Evolutionary conservation across 2,329 filamentous ascomycete species (phyloP), one percentile per base, ranked within the genome.

Genomic region (Curvularia spicifera): DNA sequence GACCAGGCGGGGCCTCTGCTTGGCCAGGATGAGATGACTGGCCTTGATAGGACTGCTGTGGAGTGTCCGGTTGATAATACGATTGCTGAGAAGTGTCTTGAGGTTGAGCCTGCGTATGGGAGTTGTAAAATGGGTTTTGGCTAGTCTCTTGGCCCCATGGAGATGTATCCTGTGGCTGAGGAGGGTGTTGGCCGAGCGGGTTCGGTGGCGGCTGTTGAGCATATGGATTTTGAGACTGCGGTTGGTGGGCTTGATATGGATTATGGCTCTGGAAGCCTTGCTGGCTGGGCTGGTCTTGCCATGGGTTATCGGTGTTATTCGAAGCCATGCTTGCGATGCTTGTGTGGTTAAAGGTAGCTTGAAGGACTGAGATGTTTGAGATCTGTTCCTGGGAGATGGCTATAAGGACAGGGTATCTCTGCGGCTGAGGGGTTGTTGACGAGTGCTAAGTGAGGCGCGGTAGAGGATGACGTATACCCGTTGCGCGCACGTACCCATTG

Each of bases 231-330:
- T 47, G 56, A 20, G 59, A 47, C 37, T 64, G 63, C 44, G 61
- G 59, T 56, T 68, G 61, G 29, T 70, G 69, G 31, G 65, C 61
- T 50, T 65, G 64, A 56, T 69, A 69, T 13, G 68, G 62, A 31
- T 64, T 67, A 24, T 66, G 66, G 46, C 63, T 66, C 43, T 59
- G 63, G 53, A 64, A 63, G 50, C 59, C 53, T 60, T 62, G 56
- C 45, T 63, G 57, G 50, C 64, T 62, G 49, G 56, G 53, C 53
- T 70, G 65, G 52, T 69, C 64, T 52, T 64, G 55, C 66, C 68
- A 69, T 28, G 66, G 68, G 53, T 70, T 69, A 50, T 67, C 62
- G 56, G 59, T 61, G 53, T 59, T 53, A 44, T 56, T 55, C 43
- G 64, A 66, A 15, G 66, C 42, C 65, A 69, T 70, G 5, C 48